Evolutionary conservation across 169 alveolate species (phyloP).

Genomic region (Plasmodium reichenowi): DNA sequence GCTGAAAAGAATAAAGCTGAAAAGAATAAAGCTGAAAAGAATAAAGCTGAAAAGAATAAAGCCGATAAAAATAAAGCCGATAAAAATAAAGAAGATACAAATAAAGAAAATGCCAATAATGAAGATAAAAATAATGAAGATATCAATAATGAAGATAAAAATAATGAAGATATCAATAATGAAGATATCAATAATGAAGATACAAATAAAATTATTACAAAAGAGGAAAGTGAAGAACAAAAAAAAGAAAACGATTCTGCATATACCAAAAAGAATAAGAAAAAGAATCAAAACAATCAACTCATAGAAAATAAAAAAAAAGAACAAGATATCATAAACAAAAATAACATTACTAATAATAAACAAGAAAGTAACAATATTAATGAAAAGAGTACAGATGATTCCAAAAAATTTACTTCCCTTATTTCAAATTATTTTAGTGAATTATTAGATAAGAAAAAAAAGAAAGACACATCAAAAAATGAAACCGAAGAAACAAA

Average conservation of each 20-base stretch:
- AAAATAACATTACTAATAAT: neutral
- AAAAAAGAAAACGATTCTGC: neutral
- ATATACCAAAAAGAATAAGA: conserved; percentile 16
- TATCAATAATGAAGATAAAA: neutral
- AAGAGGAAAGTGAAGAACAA: neutral
- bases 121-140: neutral
- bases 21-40: neutral
- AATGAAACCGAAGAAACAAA: neutral
- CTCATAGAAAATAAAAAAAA: neutral
- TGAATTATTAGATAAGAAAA: conserved; percentile 36
- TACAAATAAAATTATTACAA: no score
- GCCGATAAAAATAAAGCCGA: neutral
- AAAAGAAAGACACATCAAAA: conserved; percentile 3
- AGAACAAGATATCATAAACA: conserved; percentile 11
- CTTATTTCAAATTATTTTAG: conserved; percentile 12
- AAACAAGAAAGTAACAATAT: conserved; percentile 17
- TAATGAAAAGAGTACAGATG: neutral
- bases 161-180: conserved; percentile 6
- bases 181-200: neutral
- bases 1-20: neutral
- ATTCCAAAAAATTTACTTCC: no score
- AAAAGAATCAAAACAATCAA: neutral
- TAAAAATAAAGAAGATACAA: no score
- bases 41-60: neutral
- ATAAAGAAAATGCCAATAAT: neutral